Base-by-base conservation (phyloP, 768 basidiomycete genomes). In the Vararia minispora region DNA sequence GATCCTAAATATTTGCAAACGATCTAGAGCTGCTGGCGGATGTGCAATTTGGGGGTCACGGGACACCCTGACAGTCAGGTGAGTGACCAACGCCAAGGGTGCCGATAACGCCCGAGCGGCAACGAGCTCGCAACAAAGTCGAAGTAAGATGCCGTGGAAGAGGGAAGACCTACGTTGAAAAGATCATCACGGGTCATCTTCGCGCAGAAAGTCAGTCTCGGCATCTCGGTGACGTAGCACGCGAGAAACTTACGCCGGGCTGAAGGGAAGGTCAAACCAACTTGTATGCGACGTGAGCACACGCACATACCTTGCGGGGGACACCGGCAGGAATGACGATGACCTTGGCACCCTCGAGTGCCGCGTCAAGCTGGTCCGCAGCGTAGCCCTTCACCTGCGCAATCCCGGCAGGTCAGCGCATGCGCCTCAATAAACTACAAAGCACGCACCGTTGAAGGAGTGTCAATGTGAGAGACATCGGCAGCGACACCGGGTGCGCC, bases 321-420 rank as follows among this genome's bases (percentile, higher is more conserved):
- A 99, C 94, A 75, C 95, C 95, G 63, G 95, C 95, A 42, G 95
- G 95, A 58, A 98, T 95, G 47, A 98, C 85, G 49, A 98, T 80
- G 46, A 98, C 85, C 62, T 97, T 71, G 42, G 75, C 83, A 46
- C 82, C 92, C 43, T 87, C 78, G 43, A 99, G 75, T 14, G 95
- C 91, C 52, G 76, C 71, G 59, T 90, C 86, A 52, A 97, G 74
- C 58, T 90, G 76, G 64, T 89, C 85, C 34, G 85, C 80, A 47
- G 83, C 68, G 52, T 77, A 90, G 36, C 87, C 87, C 13, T 61
- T 65, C 39, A 90, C 87, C 83, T 87, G 48, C 28, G n/a, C n/a
- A n/a, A n/a, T 25, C 34, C 4, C 7, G 23, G 18, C 36, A 18
- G 20, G 25, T 26, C 14, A 24, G 12, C 7, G n/a, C 13, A 24